phyloP scores from a whole-genome alignment of 2,329 filamentous ascomycete genomes.

The Ceratocystis ficicola region DNA sequence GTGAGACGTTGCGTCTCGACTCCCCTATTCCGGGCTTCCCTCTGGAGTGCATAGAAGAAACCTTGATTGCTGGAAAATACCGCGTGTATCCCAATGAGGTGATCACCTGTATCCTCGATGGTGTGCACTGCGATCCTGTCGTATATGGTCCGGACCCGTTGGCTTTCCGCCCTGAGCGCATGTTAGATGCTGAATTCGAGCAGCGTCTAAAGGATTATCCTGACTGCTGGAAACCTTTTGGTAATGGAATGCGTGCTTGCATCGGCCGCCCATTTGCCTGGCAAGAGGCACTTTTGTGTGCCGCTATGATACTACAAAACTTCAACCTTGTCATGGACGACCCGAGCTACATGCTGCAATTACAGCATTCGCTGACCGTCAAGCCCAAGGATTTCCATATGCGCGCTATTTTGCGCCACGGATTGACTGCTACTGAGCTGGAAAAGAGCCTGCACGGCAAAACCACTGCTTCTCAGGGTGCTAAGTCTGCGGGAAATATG shows the following conservation, averaged over 20 bases:
- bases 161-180: constrained; percentile 58
- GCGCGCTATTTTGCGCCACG: constrained; percentile 42
- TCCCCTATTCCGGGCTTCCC: constrained; percentile 36
- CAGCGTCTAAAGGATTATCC: constrained; percentile 47
- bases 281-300: constrained; percentile 55
- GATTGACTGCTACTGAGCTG: constrained; percentile 35
- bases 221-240: constrained; percentile 61
- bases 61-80: constrained; percentile 50
- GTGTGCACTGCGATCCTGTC: constrained; percentile 48
- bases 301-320: constrained; percentile 55
- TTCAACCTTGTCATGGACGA: constrained; percentile 56
- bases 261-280: constrained; percentile 63
- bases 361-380: constrained; percentile 47
- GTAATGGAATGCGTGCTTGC: constrained; percentile 56
- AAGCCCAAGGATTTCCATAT: constrained; percentile 55
- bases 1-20: constrained; percentile 50
- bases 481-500: constrained; percentile 10
- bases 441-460: constrained; percentile 34
- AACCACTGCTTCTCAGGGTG: constrained; percentile 25
- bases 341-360: constrained; percentile 44
- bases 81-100: constrained; percentile 41
- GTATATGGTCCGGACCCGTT: constrained; percentile 54
- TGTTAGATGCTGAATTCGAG: constrained; percentile 57
- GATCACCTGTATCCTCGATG: constrained; percentile 39
- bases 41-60: constrained; percentile 42